Evolutionary conservation across 495 filamentous ascomycete species (phyloP), one percentile per base, ranked within the genome.

Genomic region (Xylaria acuta): DNA sequence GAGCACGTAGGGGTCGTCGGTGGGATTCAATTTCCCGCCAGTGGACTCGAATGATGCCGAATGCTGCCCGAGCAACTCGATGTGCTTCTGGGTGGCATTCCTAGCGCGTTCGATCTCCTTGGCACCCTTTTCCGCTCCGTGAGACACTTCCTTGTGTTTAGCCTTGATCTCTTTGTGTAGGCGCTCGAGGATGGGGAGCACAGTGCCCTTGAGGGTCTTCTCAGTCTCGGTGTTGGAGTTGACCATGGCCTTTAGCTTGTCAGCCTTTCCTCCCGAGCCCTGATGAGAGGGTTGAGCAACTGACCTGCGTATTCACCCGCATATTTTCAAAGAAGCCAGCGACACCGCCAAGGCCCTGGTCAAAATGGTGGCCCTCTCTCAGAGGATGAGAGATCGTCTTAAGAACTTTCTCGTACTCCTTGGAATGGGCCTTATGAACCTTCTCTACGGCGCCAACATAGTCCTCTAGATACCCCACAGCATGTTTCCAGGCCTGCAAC

Each of bases 141-240:
- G 87, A 53, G 86, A 85, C 7, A 99, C 87, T 80, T 97, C 93
- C 85, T 98, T 98, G 45, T 88, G 85, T 84, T 97, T 97, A 80
- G 92, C 90, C 86, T 98, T 98, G 84, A 99, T 95, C 77, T 98
- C 96, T 78, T 94, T 90, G 83, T 98, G 94, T 36, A 99, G 87
- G 38, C 94, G 91, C 79, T 95, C 94, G 76, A 99, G 88, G 62
- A 94, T 90, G 14, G 95, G 97, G 22, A 97, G 87, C 25, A 98
- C 92, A 25, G 89, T 89, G 72, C 88, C 88, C 79, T 92, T 97
- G 59, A 99, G 86, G 70, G 88, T 92, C 84, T 94, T 94, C 73
- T 97, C 95, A 9, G 93, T 94, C 74, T 98, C 94, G 65, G 89
- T 80, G 79, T 97, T 94, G 78, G 92, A 89, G 81, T 94, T 95